Conservation (phyloP, 208 protist species). For the Crithidia thermophila region DNA sequence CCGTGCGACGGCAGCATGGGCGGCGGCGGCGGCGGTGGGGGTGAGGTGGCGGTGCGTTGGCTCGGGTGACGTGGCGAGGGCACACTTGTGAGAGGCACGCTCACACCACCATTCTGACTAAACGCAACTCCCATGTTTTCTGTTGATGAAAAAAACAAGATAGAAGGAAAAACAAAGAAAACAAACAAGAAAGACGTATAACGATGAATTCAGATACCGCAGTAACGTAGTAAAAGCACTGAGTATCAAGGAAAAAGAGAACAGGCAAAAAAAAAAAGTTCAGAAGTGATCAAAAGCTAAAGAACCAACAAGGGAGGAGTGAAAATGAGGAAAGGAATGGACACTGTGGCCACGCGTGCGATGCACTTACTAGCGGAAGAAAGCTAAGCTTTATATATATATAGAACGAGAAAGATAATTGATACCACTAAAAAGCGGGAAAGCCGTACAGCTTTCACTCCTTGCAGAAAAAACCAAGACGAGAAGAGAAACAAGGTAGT, state of each 20-base stretch:
- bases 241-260: too few relatives aligned
- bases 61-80: not conserved
- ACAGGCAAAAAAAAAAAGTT: constrained; percentile 3
- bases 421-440: too few relatives aligned
- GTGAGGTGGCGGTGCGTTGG: not conserved
- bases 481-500: too few relatives aligned
- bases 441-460: too few relatives aligned
- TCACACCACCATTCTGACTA: constrained; percentile 6
- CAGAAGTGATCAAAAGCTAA: not conserved
- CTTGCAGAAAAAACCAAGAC: too few relatives aligned
- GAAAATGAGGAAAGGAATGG: too few relatives aligned
- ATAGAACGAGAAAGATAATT: not conserved
- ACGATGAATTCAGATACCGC: too few relatives aligned
- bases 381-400: too few relatives aligned
- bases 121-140: constrained; percentile 14
- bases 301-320: too few relatives aligned
- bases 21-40: not conserved
- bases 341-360: too few relatives aligned
- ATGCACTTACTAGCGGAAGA: too few relatives aligned
- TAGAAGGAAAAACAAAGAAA: not conserved
- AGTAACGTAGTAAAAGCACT: too few relatives aligned
- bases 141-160: not conserved
- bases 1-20: not conserved
- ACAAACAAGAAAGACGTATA: constrained; percentile 6
- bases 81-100: not conserved